Percentiles rank a stretch among this genome's conserved stretches.
Evolutionary conservation across 306 rosid species (phyloP).

Genomic region (Crataegus laevigata): DNA sequence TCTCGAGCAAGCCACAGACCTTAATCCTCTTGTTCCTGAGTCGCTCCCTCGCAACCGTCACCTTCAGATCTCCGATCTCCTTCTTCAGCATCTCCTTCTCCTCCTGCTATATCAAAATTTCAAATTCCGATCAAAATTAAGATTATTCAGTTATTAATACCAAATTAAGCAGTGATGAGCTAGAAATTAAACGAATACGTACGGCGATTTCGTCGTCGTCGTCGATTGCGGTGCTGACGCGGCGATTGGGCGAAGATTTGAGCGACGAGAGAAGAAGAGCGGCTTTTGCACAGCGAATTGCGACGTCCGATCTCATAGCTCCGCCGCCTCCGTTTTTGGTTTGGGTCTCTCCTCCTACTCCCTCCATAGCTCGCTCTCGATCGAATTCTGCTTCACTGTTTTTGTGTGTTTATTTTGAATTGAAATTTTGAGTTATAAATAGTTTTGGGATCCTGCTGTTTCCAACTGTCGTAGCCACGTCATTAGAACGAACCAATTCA

Average conservation of each 20-base stretch:
- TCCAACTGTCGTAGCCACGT: neutral
- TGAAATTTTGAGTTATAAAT: neutral
- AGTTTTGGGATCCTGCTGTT: neutral
- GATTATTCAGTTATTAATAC: neutral
- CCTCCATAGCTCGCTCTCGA: neutral
- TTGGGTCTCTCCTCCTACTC: neutral
- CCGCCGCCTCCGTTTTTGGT: constrained; percentile 18
- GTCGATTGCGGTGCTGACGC: neutral
- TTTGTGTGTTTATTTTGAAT: neutral
- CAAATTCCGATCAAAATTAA: neutral
- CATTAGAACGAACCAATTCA: neutral
- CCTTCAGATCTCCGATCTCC: constrained; percentile 37
- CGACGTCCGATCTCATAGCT: constrained; percentile 20
- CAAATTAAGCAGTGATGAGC: too few species aligned
- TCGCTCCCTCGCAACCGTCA: constrained; percentile 40
- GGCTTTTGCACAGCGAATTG: constrained; percentile 50
- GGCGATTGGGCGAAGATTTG: constrained; percentile 25
- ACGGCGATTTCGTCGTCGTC: neutral
- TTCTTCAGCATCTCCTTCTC: constrained; percentile 31
- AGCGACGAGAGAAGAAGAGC: constrained; percentile 40
- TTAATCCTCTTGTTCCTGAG: constrained; percentile 37
- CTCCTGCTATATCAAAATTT: neutral
- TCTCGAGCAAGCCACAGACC: constrained; percentile 36
- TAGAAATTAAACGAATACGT: neutral
- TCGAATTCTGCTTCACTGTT: neutral